Evolutionary conservation across 352 stramenopile species (phyloP), one percentile per base, ranked within the genome.

Genomic region (Thalassiosira exigua): DNA sequence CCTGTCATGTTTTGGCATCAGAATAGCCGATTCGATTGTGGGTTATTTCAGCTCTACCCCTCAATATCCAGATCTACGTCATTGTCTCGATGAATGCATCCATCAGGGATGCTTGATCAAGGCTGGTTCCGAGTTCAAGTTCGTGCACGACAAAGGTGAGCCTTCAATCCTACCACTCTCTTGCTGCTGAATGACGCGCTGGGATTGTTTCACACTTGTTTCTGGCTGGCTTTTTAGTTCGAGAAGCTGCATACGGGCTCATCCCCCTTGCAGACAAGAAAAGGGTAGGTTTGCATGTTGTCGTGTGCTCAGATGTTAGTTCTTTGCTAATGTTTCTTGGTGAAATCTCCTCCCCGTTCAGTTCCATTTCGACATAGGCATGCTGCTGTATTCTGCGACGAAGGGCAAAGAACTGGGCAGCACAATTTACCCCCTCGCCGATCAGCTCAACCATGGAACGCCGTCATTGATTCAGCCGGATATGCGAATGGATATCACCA

Each of bases 201-300:
- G n/a, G n/a, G n/a, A n/a, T 29, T 29, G 46, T 7, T 19, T 9
- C 4, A 4, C 46, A 56, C 5, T 19, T 27, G 4, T 21, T 19
- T 56, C 46, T 7, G 7, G 46, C 36, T 14, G 7, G 46, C n/a
- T 56, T 56, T 9, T 56, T 56, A 7, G 17, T 19, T 19, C 22
- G 64, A 5, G 76, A 85, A 27, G 64, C 76, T n/a, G 62, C 76
- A n/a, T 81, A 85, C 39, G 65, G 29, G 44, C 64, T 81, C 5
- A 85, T 79, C 36, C 32, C 68, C 1, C 29, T 54, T 36, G 36
- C 24, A 4, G 44, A 71, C 2, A 78, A 75, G 32, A 60, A 12
- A 14, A 24, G 69, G 60, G 61, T 79, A 46, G 39, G 46, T 67
- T 27, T 52, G 30, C 53, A 41, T 64, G 50, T n/a, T 21, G 3